These are phyloP conservation scores for Chaetomidium leptoderma DNA, from an alignment of 495 filamentous ascomycete species.

Conservation along the genomic window DNA sequence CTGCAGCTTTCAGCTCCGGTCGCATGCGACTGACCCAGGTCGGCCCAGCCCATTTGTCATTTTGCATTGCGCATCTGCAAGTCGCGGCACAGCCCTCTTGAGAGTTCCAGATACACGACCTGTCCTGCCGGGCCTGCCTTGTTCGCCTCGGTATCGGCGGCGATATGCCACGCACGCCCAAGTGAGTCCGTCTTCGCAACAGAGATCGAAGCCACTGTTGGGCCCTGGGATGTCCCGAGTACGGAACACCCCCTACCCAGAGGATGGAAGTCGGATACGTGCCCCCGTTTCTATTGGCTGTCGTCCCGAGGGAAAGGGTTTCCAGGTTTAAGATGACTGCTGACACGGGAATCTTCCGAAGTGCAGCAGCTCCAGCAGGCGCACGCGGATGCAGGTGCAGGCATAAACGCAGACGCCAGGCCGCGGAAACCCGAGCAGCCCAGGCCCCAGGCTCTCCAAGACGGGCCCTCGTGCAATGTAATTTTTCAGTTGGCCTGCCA, in stretches of 20 bases:
- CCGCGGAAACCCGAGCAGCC: constrained; percentile 2
- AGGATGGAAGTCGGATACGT: background rate
- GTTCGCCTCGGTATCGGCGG: constrained; percentile 5
- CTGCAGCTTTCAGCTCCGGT: constrained; percentile 48
- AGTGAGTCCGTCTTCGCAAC: background rate
- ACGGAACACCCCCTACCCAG: constrained; percentile 1
- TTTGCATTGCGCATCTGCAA: constrained; percentile 42
- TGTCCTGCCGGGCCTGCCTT: background rate
- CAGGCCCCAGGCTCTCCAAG: background rate
- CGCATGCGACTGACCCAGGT: constrained; percentile 23
- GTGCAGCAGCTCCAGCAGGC: background rate
- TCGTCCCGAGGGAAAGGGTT: background rate
- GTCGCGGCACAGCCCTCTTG: constrained; percentile 43
- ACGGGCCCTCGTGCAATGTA: background rate
- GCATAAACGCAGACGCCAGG: constrained; percentile 1
- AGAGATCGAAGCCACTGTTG: background rate
- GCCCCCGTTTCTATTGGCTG: constrained; percentile 15
- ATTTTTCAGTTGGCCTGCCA: background rate
- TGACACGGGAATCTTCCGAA: constrained; percentile 8
- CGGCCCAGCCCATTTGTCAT: constrained; percentile 36
- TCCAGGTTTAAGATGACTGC: constrained; percentile 1
- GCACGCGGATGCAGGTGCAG: constrained; percentile 3
- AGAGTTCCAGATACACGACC: background rate
- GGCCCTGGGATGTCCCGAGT: no score
- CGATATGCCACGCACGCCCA: constrained; percentile 18